Evolutionary conservation across 202 grass and related monocot genomes (phyloP).

Genomic region (Miscanthus sacchariflorus): DNA sequence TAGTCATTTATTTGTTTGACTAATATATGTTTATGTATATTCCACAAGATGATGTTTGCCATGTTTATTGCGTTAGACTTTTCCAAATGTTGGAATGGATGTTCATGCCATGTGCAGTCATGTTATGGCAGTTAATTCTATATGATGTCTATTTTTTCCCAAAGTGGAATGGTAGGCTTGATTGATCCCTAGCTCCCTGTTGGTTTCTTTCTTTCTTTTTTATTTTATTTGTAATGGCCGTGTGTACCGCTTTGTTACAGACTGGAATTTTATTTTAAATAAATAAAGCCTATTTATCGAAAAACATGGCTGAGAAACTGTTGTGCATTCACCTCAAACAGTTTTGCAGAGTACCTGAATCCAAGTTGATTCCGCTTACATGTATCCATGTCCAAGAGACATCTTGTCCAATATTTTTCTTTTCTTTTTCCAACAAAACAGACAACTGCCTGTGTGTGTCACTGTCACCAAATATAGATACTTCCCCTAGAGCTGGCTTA

Average conservation of each 20-base stretch:
- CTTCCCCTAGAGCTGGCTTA: background rate
- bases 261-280: background rate
- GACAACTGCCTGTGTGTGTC: background rate
- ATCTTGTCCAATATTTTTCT: slow-evolving; percentile 6
- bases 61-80: background rate
- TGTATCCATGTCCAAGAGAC: background rate
- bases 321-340: background rate
- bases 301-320: background rate
- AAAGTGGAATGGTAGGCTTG: background rate
- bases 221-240: background rate
- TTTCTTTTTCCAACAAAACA: background rate
- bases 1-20: background rate
- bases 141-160: background rate
- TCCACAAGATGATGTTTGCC: background rate
- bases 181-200: background rate
- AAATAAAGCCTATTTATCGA: background rate
- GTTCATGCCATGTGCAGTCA: background rate
- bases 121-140: slow-evolving; percentile 21
- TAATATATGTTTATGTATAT: slow-evolving; percentile 19
- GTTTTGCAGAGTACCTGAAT: background rate
- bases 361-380: no score
- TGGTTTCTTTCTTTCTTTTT: background rate
- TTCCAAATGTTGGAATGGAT: slow-evolving; percentile 26
- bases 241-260: background rate
- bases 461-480: background rate